Evolutionary conservation across 2,329 filamentous ascomycete species (phyloP), one percentile per base, ranked within the genome.

Genomic region (Phyllosticta citrichinensis): DNA sequence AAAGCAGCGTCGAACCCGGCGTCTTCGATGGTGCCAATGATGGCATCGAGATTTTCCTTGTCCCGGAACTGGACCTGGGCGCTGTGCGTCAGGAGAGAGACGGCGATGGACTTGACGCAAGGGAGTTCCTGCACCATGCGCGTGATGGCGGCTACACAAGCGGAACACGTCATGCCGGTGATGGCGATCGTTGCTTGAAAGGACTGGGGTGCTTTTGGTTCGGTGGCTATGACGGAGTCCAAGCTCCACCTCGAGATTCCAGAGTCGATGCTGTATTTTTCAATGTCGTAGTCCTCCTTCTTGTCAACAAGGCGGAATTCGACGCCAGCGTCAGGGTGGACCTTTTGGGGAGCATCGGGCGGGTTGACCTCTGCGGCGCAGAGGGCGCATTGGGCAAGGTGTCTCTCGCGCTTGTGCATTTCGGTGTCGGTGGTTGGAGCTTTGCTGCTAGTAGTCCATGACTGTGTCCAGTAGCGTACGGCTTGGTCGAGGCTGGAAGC

Each of bases 401-500:
- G 72, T 35, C 65, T 64, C 33, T 70, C 65, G 58, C 66, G 65
- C 59, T 71, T 73, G 35, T 63, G 64, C 68, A 70, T 72, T 40
- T 68, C 64, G 40, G 40, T 47, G 40, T 47, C 40, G 40, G 40
- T 47, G 40, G 40, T n/a, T 22, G 59, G 63, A 35, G 55, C 56
- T 40, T 55, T 62, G 60, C 60, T 62, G 61, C 65, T 52, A 47
- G 55, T 50, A 25, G 27, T 57, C 60, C 62, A 60, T 55, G 66
- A 62, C 52, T 65, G 59, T 52, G 64, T 60, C 72, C 73, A 74
- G 59, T 61, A 64, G 12, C 65, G 66, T 11, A 73, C 69, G 20
- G 71, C 68, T 55, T 72, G 68, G 35, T 75, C 73, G 51, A 75
- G 65, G 61, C 70, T 74, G 2, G 65, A 62, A 19, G 70, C 64